Evolutionary conservation across 805 yeast species (phyloP).

Genomic region (Grigorovia transvaalensis): DNA sequence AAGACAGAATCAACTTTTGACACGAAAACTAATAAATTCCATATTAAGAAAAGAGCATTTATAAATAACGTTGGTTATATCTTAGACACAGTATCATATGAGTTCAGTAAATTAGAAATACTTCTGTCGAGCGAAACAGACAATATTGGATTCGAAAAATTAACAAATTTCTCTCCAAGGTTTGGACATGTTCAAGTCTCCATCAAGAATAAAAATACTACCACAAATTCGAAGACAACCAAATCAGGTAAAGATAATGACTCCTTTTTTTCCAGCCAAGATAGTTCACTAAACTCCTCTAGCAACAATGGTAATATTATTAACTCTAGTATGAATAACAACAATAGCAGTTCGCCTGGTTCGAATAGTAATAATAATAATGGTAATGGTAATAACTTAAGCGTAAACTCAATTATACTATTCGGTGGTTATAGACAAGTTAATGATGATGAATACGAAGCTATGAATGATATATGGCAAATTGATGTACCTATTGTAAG

Average conservation of each 20-base stretch:
- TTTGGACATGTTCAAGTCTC: constrained; percentile 33
- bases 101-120: constrained; percentile 40
- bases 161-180: constrained; percentile 15
- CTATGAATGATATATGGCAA: constrained; percentile 34
- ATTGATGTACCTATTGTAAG: constrained; percentile 31
- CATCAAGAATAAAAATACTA: neutral
- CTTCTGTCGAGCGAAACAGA: constrained; percentile 20
- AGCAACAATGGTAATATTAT: neutral
- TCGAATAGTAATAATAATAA: neutral
- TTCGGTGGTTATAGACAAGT: constrained; percentile 40
- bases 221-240: neutral
- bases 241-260: neutral
- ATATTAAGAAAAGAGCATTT: constrained; percentile 33
- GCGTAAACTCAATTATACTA: constrained; percentile 20
- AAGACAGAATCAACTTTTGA: constrained; percentile 27
- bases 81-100: constrained; percentile 41
- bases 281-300: constrained; percentile 6
- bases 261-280: neutral
- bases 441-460: constrained; percentile 22
- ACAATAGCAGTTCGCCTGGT: neutral
- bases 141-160: neutral
- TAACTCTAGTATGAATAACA: neutral
- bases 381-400: neutral
- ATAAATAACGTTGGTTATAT: constrained; percentile 47
- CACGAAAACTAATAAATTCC: constrained; percentile 25